Percentiles rank a stretch among this genome's conserved stretches.
Conservation (phyloP, 495 filamentous ascomycete genomes). For the Aspergillus nidulans region DNA sequence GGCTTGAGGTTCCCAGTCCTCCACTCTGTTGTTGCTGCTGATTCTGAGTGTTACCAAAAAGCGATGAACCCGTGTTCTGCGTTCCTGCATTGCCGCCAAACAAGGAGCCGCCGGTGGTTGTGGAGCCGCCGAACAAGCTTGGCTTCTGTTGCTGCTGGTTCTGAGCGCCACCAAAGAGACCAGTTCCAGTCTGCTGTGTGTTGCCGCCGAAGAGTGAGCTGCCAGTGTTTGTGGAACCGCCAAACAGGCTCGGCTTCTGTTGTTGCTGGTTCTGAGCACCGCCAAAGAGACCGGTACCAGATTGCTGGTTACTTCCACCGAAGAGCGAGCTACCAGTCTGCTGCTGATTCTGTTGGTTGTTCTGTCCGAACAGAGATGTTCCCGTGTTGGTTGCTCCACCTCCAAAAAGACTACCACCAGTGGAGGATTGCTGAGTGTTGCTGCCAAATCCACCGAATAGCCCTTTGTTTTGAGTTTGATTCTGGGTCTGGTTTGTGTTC, state of each 20-base stretch:
- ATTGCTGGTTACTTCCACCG: constrained; percentile 32
- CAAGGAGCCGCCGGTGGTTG: constrained; percentile 35
- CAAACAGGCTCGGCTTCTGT: constrained; percentile 32
- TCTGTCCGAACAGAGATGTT: constrained; percentile 38
- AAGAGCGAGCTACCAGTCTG: constrained; percentile 44
- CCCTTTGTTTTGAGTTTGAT: constrained; percentile 37
- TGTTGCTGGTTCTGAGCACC: constrained; percentile 34
- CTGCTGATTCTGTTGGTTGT: constrained; percentile 32
- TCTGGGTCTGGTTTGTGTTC: constrained; percentile 34
- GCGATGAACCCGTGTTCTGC: constrained; percentile 45
- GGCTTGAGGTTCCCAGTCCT: constrained; percentile 44
- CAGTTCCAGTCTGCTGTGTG: constrained; percentile 26
- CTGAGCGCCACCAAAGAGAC: constrained; percentile 48
- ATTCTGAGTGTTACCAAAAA: constrained; percentile 59
- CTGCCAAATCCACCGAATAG: constrained; percentile 39
- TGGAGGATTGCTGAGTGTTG: constrained; percentile 35
- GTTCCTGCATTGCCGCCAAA: constrained; percentile 41
- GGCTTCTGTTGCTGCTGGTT: constrained; percentile 38
- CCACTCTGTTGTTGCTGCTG: constrained; percentile 53
- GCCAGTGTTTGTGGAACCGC: constrained; percentile 17
- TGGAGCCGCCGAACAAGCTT: constrained; percentile 24
- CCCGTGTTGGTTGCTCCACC: constrained; percentile 28
- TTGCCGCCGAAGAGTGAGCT: constrained; percentile 19
- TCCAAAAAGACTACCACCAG: constrained; percentile 42
- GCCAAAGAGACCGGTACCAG: constrained; percentile 32